Percentiles rank a stretch among this genome's conserved stretches.
Evolutionary conservation across 2,329 filamentous ascomycete genomes (phyloP).

Genomic region (Aspergillus cejpii): DNA sequence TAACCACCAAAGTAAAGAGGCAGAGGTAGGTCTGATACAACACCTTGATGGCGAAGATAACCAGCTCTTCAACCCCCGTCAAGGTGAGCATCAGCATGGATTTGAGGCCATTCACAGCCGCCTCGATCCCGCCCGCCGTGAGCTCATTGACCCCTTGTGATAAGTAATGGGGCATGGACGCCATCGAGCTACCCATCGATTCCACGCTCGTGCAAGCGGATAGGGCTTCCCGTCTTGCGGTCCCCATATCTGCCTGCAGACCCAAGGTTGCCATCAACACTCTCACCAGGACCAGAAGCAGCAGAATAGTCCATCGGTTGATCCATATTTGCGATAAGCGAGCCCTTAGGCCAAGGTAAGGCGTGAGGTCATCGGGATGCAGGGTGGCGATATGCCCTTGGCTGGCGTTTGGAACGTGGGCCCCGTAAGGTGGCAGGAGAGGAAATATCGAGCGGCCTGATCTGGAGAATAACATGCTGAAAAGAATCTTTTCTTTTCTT

Average conservation of each 20-base stretch:
- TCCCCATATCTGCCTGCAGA: constrained; percentile 65
- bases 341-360: constrained; percentile 83
- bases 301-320: constrained; percentile 90
- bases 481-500: too few species aligned
- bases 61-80: constrained; percentile 75
- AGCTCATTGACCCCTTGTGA: constrained; percentile 81
- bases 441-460: constrained; percentile 32
- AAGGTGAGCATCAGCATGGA: constrained; percentile 70
- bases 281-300: constrained; percentile 76
- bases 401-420: constrained; percentile 45
- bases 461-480: constrained; percentile 30
- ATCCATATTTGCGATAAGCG: constrained; percentile 94
- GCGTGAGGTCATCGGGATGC: constrained; percentile 67
- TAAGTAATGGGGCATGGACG: constrained; percentile 96
- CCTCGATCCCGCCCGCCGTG: constrained; percentile 70
- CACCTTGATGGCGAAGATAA: constrained; percentile 88
- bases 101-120: constrained; percentile 72
- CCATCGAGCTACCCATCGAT: constrained; percentile 88
- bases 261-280: constrained; percentile 68
- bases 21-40: constrained; percentile 86
- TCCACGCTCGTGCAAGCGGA: constrained; percentile 89
- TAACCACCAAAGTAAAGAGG: constrained; percentile 74
- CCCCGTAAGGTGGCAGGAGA: constrained; percentile 37
- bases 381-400: constrained; percentile 51
- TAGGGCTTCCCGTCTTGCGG: constrained; percentile 73